Evolutionary conservation across 2,329 filamentous ascomycete genomes (phyloP).

Genomic region (Apiospora malaysiana): DNA sequence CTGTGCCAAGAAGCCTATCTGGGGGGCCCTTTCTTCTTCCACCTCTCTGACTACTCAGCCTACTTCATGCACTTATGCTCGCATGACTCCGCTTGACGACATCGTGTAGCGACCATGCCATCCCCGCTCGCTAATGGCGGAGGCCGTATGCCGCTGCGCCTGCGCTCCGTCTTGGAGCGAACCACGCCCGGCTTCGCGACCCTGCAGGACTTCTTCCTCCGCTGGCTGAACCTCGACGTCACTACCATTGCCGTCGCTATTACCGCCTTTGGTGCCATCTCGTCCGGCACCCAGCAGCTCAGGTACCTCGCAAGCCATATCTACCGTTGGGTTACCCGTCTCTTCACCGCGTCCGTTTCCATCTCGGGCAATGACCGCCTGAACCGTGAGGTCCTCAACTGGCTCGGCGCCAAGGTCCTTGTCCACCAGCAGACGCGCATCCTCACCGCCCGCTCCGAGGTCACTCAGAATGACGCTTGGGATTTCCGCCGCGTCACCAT

Average conservation of each 20-base stretch:
- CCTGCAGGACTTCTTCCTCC: constrained; percentile 41
- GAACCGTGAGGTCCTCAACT: constrained; percentile 46
- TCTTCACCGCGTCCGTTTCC: constrained; percentile 45
- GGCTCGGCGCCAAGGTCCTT: constrained; percentile 44
- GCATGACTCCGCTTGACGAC: not conserved
- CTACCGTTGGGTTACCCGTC: constrained; percentile 44
- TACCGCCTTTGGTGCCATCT: constrained; percentile 43
- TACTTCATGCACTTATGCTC: not conserved
- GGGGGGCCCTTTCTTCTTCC: not conserved
- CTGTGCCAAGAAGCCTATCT: not conserved
- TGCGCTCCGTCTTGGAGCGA: not conserved
- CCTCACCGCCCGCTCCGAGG: constrained; percentile 43
- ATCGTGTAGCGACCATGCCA: not conserved
- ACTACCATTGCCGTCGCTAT: constrained; percentile 40
- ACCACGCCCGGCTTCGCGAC: constrained; percentile 38
- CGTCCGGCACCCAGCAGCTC: constrained; percentile 38
- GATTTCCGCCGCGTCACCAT: constrained; percentile 33
- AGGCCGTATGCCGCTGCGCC: not conserved
- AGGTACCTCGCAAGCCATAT: constrained; percentile 37
- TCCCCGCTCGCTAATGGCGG: not conserved
- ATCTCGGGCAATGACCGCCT: constrained; percentile 44
- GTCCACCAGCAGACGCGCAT: constrained; percentile 38
- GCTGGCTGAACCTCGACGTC: constrained; percentile 43
- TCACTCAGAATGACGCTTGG: constrained; percentile 40
- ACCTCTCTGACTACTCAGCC: not conserved